Conservation (phyloP, 2,329 filamentous ascomycete species). For the Chlorencoelia australis region DNA sequence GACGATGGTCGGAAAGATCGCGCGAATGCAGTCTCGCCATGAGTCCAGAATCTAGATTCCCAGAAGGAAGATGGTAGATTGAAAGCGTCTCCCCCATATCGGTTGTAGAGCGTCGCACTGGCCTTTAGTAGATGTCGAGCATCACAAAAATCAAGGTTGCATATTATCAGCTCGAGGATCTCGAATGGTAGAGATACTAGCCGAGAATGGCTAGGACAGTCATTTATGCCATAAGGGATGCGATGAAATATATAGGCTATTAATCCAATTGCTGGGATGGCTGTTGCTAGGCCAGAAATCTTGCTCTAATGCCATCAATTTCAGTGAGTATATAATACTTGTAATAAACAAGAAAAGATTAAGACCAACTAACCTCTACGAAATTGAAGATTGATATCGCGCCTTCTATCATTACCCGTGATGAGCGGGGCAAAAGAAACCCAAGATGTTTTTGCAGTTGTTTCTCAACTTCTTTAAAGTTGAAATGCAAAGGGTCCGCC, state of each 20-base stretch:
- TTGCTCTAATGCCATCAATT: too few relatives aligned
- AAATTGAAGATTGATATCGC: too few relatives aligned
- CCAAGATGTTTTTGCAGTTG: not conserved
- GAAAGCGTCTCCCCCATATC: slow-evolving; percentile 1
- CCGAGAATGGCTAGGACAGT: not conserved
- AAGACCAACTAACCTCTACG: too few relatives aligned
- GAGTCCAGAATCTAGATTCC: slow-evolving; percentile 8
- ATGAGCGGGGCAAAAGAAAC: too few relatives aligned
- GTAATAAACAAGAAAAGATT: too few relatives aligned
- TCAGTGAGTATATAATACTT: too few relatives aligned
- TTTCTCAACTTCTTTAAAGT: slow-evolving; percentile 1
- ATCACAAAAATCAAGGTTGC: slow-evolving; percentile 5
- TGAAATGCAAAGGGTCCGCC: slow-evolving; percentile 6
- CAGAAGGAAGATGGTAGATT: slow-evolving; percentile 6
- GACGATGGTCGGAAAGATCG: slow-evolving; percentile 1
- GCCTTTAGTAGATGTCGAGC: slow-evolving; percentile 4
- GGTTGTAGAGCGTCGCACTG: too few relatives aligned
- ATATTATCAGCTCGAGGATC: slow-evolving; percentile 6
- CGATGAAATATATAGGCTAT: too few relatives aligned
- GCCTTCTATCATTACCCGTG: too few relatives aligned
- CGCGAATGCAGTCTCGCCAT: slow-evolving; percentile 7
- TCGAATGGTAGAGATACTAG: slow-evolving; percentile 5
- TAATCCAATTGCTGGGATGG: too few relatives aligned
- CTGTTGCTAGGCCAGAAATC: too few relatives aligned
- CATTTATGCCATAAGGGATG: too few relatives aligned